phyloP scores from a whole-genome alignment of 2,329 filamentous ascomycete genomes.

The Ceratocystis alfenasii region DNA sequence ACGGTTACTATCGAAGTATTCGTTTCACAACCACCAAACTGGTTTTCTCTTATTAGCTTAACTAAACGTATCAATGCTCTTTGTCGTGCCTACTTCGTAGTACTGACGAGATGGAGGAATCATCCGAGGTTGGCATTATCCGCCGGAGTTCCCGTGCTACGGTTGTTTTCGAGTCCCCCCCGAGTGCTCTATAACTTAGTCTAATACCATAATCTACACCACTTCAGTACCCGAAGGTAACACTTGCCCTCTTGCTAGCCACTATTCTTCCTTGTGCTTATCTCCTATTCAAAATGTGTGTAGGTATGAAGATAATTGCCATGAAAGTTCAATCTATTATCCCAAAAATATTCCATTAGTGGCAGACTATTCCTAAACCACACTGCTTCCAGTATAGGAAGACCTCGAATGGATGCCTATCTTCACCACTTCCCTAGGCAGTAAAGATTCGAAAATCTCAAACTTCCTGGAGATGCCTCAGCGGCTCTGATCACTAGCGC shows the following conservation, averaged over 20 bases:
- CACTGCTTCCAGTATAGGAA: conserved; percentile 32
- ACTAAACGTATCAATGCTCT: too few species aligned
- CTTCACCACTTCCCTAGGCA: conserved; percentile 33
- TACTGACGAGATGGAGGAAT: conserved; percentile 59
- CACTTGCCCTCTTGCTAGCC: conserved; percentile 62
- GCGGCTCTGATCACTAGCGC: conserved; percentile 39
- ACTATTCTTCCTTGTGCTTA: conserved; percentile 67
- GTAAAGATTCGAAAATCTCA: conserved; percentile 44
- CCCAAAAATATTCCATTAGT: neutral
- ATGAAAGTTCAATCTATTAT: neutral
- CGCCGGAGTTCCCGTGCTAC: conserved; percentile 66
- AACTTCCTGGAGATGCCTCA: conserved; percentile 42
- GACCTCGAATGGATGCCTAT: conserved; percentile 54
- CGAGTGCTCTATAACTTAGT: conserved; percentile 62
- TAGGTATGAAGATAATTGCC: too few species aligned
- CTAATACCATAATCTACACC: conserved; percentile 65
- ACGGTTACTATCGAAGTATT: too few species aligned
- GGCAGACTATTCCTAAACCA: neutral
- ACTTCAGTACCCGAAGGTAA: conserved; percentile 62
- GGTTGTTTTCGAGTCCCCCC: conserved; percentile 62
- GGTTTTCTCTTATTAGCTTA: too few species aligned
- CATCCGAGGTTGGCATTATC: conserved; percentile 57
- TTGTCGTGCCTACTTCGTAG: conserved; percentile 49
- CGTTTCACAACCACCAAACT: too few species aligned
- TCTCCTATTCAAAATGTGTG: conserved; percentile 29